Base-by-base conservation (phyloP, 208 protist genomes). In the Entamoeba moshkovskii region DNA sequence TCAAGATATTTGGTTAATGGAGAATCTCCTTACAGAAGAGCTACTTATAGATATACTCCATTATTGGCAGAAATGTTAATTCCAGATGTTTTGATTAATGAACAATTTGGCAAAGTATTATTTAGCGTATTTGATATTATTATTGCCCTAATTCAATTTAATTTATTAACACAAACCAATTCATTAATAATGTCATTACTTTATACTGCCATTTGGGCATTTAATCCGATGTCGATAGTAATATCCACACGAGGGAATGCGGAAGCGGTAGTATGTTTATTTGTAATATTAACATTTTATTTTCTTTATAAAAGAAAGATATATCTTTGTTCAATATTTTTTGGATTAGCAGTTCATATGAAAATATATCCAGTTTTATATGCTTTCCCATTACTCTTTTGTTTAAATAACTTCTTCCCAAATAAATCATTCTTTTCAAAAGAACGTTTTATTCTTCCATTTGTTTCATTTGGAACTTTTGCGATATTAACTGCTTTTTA, bases 41-140 rank as follows among this genome's bases (percentile, higher is more conserved):
- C 95, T 15, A 99, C 98, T 15, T 99, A 98, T 95, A 97, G 98
- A 52, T 99, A 99, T 95, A 98, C 98, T 6, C 98, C 98, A 42
- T 93, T 98, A 29, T 95, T 98, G 29, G 97, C 97, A 3, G 95
- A 95, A 0, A 94, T 98, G n/a, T 94, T 97, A 91, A 66, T 97
- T 3, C 97, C 97, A 33, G 97, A 97, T n/a, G 95, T 97, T 2
- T 44, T 96, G 16, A 95, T 96, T 11, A 95, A 96, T 91, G 47
- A 66, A 29, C 52, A 94, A 45, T 97, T 96, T 94, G 97, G 97
- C 18, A 98, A 98, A 94, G 38, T 98, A 1, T 94, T 98, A 42
- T 98, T 98, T 93, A 94, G 96, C 18, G 38, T 96, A 6, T 97
- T 94, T 94, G 97, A 98, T 94, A 93, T 98, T 18, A 95, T 96